Base-by-base conservation (phyloP, 208 protist species). In the Herpetomonas tarakana region DNA sequence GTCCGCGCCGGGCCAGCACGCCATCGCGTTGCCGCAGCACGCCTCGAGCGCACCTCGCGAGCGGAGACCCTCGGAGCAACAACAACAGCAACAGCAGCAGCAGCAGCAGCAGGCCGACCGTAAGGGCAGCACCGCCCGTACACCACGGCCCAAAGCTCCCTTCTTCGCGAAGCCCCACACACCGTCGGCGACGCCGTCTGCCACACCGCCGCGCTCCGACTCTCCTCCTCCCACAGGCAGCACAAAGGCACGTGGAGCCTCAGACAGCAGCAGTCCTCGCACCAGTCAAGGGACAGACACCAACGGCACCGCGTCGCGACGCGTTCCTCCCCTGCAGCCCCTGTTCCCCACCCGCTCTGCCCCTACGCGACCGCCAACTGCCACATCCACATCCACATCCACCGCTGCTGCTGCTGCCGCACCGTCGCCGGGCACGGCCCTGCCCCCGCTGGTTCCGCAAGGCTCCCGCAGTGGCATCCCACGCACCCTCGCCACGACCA, bases 71-170 rank as follows among this genome's bases (percentile, higher is more conserved):
- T 6, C 35, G 27, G 39, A 53, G 7, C 3, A 38, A 27, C 14
- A 60, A 54, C 14, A 47, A 1, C 14, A 61, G 25, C 38, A 68
- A 35, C 45, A 61, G 55, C 62, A 55, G 26, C 55, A 45, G 38
- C 38, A 45, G 18, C 38, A 62, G 27, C 27, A 31, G 26, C 38
- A 55, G 11, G 29, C 19, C 30, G 3, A 28, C 21, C 30, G 24
- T n/a, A n/a, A n/a, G 55, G 41, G 25, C 16, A 19, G 26, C 12
- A 51, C 55, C 3, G 39, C 35, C 9, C 35, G 35, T 14, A 41
- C 35, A 41, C 35, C 35, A 41, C 6, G 14, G 35, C 35, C 35
- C 35, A 41, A 41, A 14, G 35, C 35, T 14, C 35, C 35, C 14
- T 41, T 41, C 35, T 41, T 18, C 35, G 14, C 14, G 35, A 41